Evolutionary conservation across 2,329 filamentous ascomycete genomes (phyloP).

Genomic region (Amauroascus verrucosus): DNA sequence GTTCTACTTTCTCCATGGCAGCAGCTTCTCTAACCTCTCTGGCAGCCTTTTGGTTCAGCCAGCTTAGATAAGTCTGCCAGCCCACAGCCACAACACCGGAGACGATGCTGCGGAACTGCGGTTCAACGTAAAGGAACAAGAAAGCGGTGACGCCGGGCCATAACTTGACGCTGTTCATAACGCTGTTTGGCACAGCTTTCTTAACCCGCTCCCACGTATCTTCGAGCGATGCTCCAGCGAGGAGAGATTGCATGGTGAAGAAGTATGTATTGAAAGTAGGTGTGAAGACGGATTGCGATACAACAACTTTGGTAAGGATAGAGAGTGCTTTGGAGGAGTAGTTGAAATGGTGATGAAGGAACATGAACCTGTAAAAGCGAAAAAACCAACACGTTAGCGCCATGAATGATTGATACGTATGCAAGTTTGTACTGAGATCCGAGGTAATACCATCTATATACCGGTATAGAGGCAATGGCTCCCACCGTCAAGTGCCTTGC

Average conservation of each 20-base stretch:
- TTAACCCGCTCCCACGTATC: slow-evolving; percentile 62
- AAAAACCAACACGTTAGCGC: too few relatives aligned
- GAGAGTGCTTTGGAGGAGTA: slow-evolving; percentile 62
- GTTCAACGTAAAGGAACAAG: slow-evolving; percentile 70
- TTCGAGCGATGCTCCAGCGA: slow-evolving; percentile 55
- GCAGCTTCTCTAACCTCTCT: slow-evolving; percentile 37
- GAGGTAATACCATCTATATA: slow-evolving; percentile 62
- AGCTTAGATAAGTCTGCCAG: slow-evolving; percentile 86
- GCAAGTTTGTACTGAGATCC: background rate
- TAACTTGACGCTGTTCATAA: slow-evolving; percentile 70
- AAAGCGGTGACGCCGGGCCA: slow-evolving; percentile 85
- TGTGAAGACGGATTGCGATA: slow-evolving; percentile 74
- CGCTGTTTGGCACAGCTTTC: slow-evolving; percentile 64
- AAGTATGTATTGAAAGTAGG: slow-evolving; percentile 77
- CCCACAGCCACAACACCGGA: slow-evolving; percentile 69
- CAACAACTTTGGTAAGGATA: slow-evolving; percentile 61
- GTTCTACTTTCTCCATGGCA: slow-evolving; percentile 11
- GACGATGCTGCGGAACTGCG: slow-evolving; percentile 72
- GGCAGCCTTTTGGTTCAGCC: slow-evolving; percentile 65
- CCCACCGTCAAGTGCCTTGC: slow-evolving; percentile 65
- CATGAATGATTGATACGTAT: too few relatives aligned
- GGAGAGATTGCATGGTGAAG: slow-evolving; percentile 65
- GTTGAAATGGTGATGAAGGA: slow-evolving; percentile 73
- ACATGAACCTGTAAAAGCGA: slow-evolving; percentile 62
- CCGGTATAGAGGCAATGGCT: slow-evolving; percentile 60